Conservation (phyloP, 306 rosid genomes). For the Heteromeles arbutifolia region DNA sequence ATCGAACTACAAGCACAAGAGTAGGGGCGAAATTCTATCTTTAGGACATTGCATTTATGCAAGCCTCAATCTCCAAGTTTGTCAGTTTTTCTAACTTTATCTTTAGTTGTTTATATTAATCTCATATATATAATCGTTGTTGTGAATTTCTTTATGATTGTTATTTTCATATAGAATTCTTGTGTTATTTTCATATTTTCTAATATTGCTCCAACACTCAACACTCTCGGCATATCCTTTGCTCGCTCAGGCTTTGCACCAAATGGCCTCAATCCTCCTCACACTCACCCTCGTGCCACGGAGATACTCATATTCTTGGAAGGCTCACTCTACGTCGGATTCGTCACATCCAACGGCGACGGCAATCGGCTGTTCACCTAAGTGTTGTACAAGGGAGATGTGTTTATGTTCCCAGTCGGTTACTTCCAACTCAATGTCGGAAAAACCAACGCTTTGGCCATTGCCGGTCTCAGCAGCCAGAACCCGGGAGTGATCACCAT, state of each 20-base stretch:
- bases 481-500: slow-evolving; percentile 2
- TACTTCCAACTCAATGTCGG: slow-evolving; percentile 6
- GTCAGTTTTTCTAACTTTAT: too few species aligned
- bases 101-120: too few species aligned
- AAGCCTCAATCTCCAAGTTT: too few species aligned
- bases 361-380: neutral
- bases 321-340: slow-evolving; percentile 10
- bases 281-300: neutral
- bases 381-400: neutral
- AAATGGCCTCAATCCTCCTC: slow-evolving; percentile 4
- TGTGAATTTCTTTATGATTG: too few species aligned
- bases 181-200: too few species aligned
- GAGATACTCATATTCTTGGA: neutral
- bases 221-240: slow-evolving; percentile 1
- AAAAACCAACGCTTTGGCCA: neutral
- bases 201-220: neutral
- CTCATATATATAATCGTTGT: too few species aligned
- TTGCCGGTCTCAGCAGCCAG: neutral
- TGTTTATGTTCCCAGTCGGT: slow-evolving; percentile 1
- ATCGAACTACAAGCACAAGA: too few species aligned
- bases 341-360: neutral
- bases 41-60: too few species aligned
- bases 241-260: slow-evolving; percentile 1
- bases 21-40: too few species aligned
- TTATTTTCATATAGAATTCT: too few species aligned